phyloP scores from a whole-genome alignment of 2,329 filamentous ascomycete species.

The Clonostachys solani region DNA sequence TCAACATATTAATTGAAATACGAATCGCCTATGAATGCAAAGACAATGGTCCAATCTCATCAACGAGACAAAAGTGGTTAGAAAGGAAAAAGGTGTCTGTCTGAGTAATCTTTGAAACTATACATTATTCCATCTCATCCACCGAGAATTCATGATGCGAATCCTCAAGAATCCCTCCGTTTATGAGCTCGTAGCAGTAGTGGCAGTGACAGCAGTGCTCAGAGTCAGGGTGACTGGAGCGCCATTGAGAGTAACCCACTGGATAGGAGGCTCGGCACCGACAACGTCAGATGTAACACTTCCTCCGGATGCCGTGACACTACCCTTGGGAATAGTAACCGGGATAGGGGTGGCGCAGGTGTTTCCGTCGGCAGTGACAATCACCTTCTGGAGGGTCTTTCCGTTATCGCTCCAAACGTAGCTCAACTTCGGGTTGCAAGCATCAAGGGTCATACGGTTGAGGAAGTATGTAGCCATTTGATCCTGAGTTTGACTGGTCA shows the following conservation, averaged over 20 bases:
- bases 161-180: too few species aligned
- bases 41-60: too few species aligned
- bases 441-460: slow-evolving; percentile 46
- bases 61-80: too few species aligned
- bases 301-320: slow-evolving; percentile 33
- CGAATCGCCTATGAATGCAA: too few species aligned
- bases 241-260: slow-evolving; percentile 42
- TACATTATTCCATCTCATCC: too few species aligned
- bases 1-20: too few species aligned
- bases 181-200: too few species aligned
- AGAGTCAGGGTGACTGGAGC: slow-evolving; percentile 34
- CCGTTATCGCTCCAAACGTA: slow-evolving; percentile 36
- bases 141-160: too few species aligned
- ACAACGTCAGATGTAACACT: slow-evolving; percentile 42
- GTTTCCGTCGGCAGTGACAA: slow-evolving; percentile 42
- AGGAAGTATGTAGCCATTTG: slow-evolving; percentile 46
- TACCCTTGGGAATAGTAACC: slow-evolving; percentile 43
- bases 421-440: slow-evolving; percentile 41
- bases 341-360: slow-evolving; percentile 46
- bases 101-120: too few species aligned
- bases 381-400: slow-evolving; percentile 41
- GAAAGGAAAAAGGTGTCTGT: too few species aligned
- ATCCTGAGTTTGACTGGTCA: slow-evolving; percentile 23
- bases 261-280: slow-evolving; percentile 45
- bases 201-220: background rate